Conservation (phyloP, 441 rosid genomes). For the Biscutella auriculata region DNA sequence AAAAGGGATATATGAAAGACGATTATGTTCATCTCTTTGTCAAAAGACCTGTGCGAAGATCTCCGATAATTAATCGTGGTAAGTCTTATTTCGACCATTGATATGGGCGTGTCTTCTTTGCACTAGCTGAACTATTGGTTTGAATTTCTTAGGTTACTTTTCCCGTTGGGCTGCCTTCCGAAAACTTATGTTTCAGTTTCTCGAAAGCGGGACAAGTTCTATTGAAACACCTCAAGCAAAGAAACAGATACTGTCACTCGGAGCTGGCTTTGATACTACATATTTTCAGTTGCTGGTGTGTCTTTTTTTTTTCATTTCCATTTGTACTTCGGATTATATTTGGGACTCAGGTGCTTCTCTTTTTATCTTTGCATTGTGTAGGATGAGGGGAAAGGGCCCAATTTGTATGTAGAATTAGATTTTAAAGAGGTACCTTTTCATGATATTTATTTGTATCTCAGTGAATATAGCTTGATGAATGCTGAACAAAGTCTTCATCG, state of each 20-base stretch:
- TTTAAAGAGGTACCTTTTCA: constrained; percentile 69
- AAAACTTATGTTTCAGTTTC: constrained; percentile 72
- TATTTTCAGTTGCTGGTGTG: constrained; percentile 80
- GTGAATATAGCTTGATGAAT: constrained; percentile 1
- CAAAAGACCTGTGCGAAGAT: constrained; percentile 72
- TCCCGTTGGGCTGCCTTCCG: constrained; percentile 95
- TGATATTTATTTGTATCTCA: not conserved
- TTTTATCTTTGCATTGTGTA: constrained; percentile 20
- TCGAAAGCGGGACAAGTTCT: constrained; percentile 32
- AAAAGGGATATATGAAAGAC: constrained; percentile 81
- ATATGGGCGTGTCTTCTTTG: not conserved
- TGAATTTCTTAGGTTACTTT: constrained; percentile 54
- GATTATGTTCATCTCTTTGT: constrained; percentile 78
- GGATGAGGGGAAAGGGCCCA: constrained; percentile 83
- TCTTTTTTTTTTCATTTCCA: not conserved
- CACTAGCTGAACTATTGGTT: constrained; percentile 1
- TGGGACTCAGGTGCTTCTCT: not conserved
- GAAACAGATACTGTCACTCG: constrained; percentile 90
- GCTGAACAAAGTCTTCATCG: not conserved
- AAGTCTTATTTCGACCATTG: constrained; percentile 10
- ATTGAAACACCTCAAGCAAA: constrained; percentile 23
- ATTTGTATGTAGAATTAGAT: constrained; percentile 88
- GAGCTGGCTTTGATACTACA: constrained; percentile 90
- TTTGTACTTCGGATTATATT: not conserved
- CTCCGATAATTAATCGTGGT: constrained; percentile 95